phyloP scores from a whole-genome alignment of 140 eudicot genomes.

The Anethum foeniculum region DNA sequence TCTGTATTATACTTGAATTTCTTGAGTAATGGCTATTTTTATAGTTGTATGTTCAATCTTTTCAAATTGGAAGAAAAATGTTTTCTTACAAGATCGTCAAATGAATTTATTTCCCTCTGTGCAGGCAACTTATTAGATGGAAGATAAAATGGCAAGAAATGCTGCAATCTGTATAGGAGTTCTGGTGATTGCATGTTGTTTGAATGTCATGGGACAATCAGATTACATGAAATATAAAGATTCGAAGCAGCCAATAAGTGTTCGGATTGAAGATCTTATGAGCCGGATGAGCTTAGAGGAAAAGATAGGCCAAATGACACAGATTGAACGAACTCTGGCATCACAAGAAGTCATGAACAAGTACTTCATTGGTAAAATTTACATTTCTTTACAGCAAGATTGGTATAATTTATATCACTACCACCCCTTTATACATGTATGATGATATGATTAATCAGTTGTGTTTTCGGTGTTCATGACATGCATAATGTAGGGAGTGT shows the following conservation, averaged over 20 bases:
- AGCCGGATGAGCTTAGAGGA: conserved; percentile 45
- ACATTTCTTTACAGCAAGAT: no score
- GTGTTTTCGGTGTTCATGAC: conserved; percentile 11
- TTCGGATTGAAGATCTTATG: conserved; percentile 38
- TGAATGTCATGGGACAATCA: conserved; percentile 25
- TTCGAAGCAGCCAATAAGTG: conserved; percentile 32
- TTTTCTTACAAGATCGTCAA: not conserved
- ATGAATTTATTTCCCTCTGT: not conserved
- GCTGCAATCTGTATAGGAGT: conserved; percentile 16
- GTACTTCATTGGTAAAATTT: conserved; percentile 36
- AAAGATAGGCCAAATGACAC: conserved; percentile 63
- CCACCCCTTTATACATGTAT: not conserved
- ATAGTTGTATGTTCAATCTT: no score
- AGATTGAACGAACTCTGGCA: conserved; percentile 37
- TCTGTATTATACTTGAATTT: no score
- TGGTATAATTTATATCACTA: no score
- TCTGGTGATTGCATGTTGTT: conserved; percentile 24
- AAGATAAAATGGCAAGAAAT: conserved; percentile 24
- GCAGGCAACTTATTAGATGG: not conserved
- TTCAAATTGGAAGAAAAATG: no score
- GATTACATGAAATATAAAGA: conserved; percentile 37
- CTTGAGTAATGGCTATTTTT: no score
- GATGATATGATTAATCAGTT: not conserved
- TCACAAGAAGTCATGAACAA: conserved; percentile 39
- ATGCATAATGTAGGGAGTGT: conserved; percentile 37